phyloP scores from a whole-genome alignment of 768 basidiomycete species.

The Kwoniella europaea region DNA sequence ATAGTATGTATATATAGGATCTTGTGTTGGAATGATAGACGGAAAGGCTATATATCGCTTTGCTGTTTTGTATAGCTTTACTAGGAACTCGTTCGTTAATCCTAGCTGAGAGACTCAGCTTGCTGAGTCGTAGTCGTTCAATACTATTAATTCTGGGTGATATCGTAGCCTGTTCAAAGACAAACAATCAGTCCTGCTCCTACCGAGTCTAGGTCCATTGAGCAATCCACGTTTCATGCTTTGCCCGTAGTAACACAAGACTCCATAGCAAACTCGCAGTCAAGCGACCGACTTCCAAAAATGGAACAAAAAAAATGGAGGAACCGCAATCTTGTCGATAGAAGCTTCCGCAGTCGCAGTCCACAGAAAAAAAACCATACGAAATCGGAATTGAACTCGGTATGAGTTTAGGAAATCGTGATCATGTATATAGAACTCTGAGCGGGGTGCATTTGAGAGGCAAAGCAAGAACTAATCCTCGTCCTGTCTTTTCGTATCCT shows the following conservation, averaged over 20 bases:
- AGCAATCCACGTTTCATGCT: neutral
- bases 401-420: too few species aligned
- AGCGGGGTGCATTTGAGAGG: too few species aligned
- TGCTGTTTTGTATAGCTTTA: neutral
- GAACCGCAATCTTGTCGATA: too few species aligned
- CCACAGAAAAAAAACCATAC: too few species aligned
- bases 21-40: neutral
- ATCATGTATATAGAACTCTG: too few species aligned
- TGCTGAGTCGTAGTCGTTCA: neutral
- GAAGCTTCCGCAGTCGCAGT: too few species aligned
- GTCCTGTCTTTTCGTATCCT: too few species aligned
- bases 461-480: too few species aligned
- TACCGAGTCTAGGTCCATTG: too few species aligned
- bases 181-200: neutral
- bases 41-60: neutral
- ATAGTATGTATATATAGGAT: neutral
- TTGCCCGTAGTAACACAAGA: neutral
- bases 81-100: neutral
- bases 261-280: neutral
- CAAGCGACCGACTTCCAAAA: neutral
- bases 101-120: neutral
- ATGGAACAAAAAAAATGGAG: neutral
- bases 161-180: neutral
- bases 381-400: too few species aligned
- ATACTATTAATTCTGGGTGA: too few species aligned